Evolutionary conservation across 1,284 basidiomycete species (phyloP).

Genomic region (Tremellales sp.): DNA sequence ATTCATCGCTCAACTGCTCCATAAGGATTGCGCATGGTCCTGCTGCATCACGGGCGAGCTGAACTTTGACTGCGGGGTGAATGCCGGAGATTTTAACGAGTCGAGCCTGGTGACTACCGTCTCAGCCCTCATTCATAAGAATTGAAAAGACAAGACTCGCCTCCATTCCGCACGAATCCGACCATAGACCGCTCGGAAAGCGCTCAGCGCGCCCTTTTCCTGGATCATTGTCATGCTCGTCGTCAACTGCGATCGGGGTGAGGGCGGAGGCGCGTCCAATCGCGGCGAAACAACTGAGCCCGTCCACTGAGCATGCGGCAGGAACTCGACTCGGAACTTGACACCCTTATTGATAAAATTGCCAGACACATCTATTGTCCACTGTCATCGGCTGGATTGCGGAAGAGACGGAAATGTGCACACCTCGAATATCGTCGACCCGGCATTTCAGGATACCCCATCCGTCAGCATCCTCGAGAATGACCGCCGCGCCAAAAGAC

Average conservation of each 20-base stretch:
- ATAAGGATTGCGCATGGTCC: constrained; percentile 16
- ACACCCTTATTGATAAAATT: constrained; percentile 57
- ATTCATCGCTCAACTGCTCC: too few species aligned
- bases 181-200: constrained; percentile 70
- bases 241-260: constrained; percentile 33
- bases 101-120: constrained; percentile 16
- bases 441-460: constrained; percentile 62
- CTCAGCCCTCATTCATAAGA: not conserved
- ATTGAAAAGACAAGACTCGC: constrained; percentile 12
- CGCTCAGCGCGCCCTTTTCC: constrained; percentile 81
- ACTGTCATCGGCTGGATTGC: constrained; percentile 4
- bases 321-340: constrained; percentile 70
- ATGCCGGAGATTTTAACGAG: constrained; percentile 24
- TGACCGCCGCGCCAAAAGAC: constrained; percentile 61
- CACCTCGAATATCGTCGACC: constrained; percentile 56
- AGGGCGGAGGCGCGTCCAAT: constrained; percentile 4
- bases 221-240: constrained; percentile 69
- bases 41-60: constrained; percentile 13
- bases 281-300: constrained; percentile 42
- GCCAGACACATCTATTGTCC: constrained; percentile 53
- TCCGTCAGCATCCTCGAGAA: constrained; percentile 61
- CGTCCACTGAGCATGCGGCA: constrained; percentile 53
- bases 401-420: constrained; percentile 6
- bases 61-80: constrained; percentile 18
- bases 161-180: constrained; percentile 72